These are phyloP conservation scores for Gonapodya sp. DNA, from an alignment of 192 early-diverging fungal genomes.

Conservation along the genomic window DNA sequence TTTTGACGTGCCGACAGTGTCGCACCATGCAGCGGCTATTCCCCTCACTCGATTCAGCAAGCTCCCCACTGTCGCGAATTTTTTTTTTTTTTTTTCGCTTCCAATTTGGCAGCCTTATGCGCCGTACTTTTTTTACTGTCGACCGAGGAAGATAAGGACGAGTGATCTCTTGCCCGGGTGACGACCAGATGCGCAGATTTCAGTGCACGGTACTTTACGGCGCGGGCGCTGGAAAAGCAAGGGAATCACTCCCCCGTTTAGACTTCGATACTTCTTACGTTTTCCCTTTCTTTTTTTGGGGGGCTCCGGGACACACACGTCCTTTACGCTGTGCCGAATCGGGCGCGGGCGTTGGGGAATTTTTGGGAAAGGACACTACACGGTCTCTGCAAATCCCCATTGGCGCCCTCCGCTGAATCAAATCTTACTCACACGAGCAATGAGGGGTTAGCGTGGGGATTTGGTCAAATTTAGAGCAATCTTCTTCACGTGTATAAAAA, in stretches of 20 bases:
- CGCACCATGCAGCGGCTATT: not conserved
- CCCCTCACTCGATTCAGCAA: too few relatives aligned
- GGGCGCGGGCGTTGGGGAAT: not conserved
- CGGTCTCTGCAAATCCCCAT: too few relatives aligned
- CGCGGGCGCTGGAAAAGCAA: not conserved
- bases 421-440: too few relatives aligned
- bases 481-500: not conserved
- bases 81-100: not conserved
- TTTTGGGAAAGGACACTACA: too few relatives aligned
- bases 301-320: not conserved
- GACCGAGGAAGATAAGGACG: not conserved
- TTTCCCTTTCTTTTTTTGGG: not conserved
- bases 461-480: too few relatives aligned
- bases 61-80: not conserved
- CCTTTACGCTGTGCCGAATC: too few relatives aligned
- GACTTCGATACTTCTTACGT: not conserved
- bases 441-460: not conserved
- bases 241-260: not conserved
- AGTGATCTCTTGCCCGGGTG: not conserved
- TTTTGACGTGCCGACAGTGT: not conserved
- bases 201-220: not conserved
- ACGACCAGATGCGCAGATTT: too few relatives aligned
- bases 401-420: too few relatives aligned
- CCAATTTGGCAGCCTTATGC: not conserved
- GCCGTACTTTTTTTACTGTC: not conserved